Evolutionary conservation across 345 rosid genomes (phyloP), one percentile per base, ranked within the genome.

Genomic region (Clausena lansium): DNA sequence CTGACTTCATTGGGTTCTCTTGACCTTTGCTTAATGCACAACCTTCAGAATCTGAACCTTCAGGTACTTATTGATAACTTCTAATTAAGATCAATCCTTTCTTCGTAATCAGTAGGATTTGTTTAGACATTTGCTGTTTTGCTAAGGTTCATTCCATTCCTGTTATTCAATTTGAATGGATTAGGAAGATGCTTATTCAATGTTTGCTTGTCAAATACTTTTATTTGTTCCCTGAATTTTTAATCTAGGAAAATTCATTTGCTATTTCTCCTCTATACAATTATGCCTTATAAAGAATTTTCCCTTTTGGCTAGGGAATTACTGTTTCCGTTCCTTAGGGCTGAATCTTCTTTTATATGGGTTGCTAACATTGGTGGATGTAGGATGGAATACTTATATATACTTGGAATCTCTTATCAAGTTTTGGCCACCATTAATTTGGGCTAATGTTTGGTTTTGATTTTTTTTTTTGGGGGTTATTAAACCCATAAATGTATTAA

Each of bases 1-100:
- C 80, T 96, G 87, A 85, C 87, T 0, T 86, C 97, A 59, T 70
- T 94, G 85, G 98, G 88, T 47, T 79, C 91, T 80, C 90, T 96
- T 67, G 91, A 90, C 35, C 88, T 96, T 79, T 81, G 83, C 73
- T 82, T 83, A 64, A 92, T 96, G 98, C 89, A 73, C 74, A 85
- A 77, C 79, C 97, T 96, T 63, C 94, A 85, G 59, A 83, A 81
- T 68, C 84, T 96, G 75, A 87, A 91, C 83, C 91, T 96, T 83
- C 95, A 89, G 99, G 99, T 96, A 87, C 81, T 52, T 80, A 45
- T 78, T 57, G 71, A 17, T 65, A 13, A 35, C 54, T 54, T 76
- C 19, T 33, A 74, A 77, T 25, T 17, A 32, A 60, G 61, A 45
- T 35, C 28, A 68, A 39, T 71, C 77, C 73, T 35, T 70, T 70